A percentile compares a stretch with the other conserved stretches of the same genome.
phyloP scores from a whole-genome alignment of 2,329 filamentous ascomycete species.

The Exophiala dermatitidis region DNA sequence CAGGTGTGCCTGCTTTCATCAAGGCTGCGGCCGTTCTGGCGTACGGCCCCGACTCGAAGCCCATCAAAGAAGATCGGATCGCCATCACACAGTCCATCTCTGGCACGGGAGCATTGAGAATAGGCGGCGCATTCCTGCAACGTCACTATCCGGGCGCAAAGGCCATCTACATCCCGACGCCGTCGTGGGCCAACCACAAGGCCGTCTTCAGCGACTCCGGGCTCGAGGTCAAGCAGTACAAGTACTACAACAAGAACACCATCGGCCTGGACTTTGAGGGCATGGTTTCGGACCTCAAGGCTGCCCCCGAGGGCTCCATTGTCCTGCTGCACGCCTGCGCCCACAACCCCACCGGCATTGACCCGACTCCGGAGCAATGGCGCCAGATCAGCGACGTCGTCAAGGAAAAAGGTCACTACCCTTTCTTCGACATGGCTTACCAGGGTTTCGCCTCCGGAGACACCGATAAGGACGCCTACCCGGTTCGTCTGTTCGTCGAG shows the following conservation, averaged over 20 bases:
- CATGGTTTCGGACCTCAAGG: slow-evolving; percentile 82
- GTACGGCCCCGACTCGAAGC: slow-evolving; percentile 73
- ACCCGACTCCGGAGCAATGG: slow-evolving; percentile 90
- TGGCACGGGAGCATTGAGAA: slow-evolving; percentile 89
- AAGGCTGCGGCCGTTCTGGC: slow-evolving; percentile 84
- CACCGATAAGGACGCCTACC: slow-evolving; percentile 87
- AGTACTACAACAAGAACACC: slow-evolving; percentile 98
- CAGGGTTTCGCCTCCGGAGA: slow-evolving; percentile 94
- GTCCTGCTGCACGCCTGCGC: slow-evolving; percentile 95
- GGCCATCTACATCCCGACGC: slow-evolving; percentile 92
- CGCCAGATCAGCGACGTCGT: slow-evolving; percentile 78
- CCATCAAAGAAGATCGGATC: slow-evolving; percentile 66
- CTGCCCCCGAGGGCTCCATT: slow-evolving; percentile 75
- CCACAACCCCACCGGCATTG: slow-evolving; percentile 95
- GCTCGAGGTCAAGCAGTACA: slow-evolving; percentile 86
- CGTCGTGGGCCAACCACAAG: slow-evolving; percentile 97
- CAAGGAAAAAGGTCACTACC: slow-evolving; percentile 79
- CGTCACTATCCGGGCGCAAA: slow-evolving; percentile 87
- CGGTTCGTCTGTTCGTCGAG: slow-evolving; percentile 85
- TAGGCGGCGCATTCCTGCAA: slow-evolving; percentile 86
- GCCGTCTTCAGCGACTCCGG: slow-evolving; percentile 93
- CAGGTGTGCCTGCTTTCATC: slow-evolving; percentile 89
- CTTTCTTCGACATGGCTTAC: slow-evolving; percentile 99
- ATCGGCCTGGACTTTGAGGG: slow-evolving; percentile 97
- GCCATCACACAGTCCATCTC: slow-evolving; percentile 98